phyloP scores from a whole-genome alignment of 108 stramenopile species.

The Licmophora abbreviata region DNA sequence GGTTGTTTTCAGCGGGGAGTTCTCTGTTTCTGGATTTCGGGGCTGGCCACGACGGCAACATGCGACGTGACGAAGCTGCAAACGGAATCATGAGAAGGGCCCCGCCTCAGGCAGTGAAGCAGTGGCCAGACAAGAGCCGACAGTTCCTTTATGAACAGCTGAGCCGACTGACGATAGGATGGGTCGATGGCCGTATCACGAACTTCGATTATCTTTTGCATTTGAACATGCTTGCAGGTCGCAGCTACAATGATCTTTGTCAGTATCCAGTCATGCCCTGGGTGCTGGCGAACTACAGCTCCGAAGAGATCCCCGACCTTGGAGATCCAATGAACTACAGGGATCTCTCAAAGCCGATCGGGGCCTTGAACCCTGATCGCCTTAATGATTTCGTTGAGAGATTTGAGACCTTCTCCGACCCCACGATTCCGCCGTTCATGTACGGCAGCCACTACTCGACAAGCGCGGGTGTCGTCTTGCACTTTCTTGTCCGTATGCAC shows the following conservation, averaged over 20 bases:
- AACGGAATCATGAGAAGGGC: constrained; percentile 79
- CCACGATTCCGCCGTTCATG: constrained; percentile 94
- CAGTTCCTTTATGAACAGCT: constrained; percentile 84
- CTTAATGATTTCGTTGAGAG: constrained; percentile 88
- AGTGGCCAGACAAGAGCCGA: constrained; percentile 76
- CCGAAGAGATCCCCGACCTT: constrained; percentile 85
- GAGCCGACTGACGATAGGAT: constrained; percentile 75
- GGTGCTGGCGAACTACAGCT: constrained; percentile 92
- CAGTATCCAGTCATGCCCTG: constrained; percentile 99
- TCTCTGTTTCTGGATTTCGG: constrained; percentile 93
- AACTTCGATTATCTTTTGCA: constrained; percentile 97
- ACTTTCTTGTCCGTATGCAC: constrained; percentile 93
- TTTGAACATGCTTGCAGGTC: constrained; percentile 91
- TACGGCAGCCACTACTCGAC: constrained; percentile 98
- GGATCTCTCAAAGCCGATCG: constrained; percentile 92
- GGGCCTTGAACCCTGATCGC: constrained; percentile 89
- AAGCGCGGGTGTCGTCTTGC: constrained; percentile 92
- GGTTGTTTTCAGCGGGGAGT: constrained; percentile 59
- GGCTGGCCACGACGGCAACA: constrained; percentile 68
- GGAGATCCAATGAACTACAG: constrained; percentile 73
- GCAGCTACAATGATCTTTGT: constrained; percentile 94
- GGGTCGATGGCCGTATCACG: constrained; percentile 84
- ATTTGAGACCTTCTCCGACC: constrained; percentile 88
- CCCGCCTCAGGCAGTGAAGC: constrained; percentile 81
- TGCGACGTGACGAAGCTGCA: constrained; percentile 77